These are phyloP conservation scores for Leccinum disarticulatum DNA, from an alignment of 768 basidiomycete species.

Conservation along the genomic window DNA sequence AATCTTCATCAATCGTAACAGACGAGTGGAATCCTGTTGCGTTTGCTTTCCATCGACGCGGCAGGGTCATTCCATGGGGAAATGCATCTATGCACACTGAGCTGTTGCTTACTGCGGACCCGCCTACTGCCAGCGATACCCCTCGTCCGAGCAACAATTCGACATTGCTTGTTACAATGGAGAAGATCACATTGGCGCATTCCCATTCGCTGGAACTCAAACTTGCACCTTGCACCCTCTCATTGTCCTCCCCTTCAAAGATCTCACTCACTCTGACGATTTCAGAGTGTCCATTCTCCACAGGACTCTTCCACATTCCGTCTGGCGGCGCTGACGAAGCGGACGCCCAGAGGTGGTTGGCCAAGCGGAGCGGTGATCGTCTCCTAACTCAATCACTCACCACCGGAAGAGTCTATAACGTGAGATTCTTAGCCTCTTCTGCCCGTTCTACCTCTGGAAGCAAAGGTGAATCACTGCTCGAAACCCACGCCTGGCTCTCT, in stretches of 20 bases:
- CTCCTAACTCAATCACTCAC: slow-evolving; percentile 16
- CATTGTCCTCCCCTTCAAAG: background rate
- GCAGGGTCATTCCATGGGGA: slow-evolving; percentile 10
- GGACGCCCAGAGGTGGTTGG: slow-evolving; percentile 1
- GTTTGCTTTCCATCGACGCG: slow-evolving; percentile 15
- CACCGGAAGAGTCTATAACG: slow-evolving; percentile 18
- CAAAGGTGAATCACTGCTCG: background rate
- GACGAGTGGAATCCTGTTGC: slow-evolving; percentile 4
- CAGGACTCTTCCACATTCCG: slow-evolving; percentile 14
- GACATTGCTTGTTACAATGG: slow-evolving; percentile 1
- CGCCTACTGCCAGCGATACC: background rate
- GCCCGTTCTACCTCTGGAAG: background rate
- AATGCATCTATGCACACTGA: slow-evolving; percentile 13
- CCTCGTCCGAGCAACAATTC: too few relatives aligned
- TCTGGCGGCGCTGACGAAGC: background rate
- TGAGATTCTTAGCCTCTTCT: slow-evolving; percentile 19
- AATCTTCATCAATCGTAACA: background rate
- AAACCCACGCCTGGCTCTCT: slow-evolving; percentile 19
- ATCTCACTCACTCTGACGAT: slow-evolving; percentile 15
- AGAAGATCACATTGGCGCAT: slow-evolving; percentile 1
- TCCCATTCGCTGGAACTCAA: background rate
- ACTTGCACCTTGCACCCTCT: background rate
- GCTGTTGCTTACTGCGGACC: slow-evolving; percentile 3
- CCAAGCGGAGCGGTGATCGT: slow-evolving; percentile 7
- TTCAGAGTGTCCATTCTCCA: slow-evolving; percentile 14